These are phyloP conservation scores for Peronospora destructor DNA, from an alignment of 352 stramenopile genomes.

Conservation along the genomic window DNA sequence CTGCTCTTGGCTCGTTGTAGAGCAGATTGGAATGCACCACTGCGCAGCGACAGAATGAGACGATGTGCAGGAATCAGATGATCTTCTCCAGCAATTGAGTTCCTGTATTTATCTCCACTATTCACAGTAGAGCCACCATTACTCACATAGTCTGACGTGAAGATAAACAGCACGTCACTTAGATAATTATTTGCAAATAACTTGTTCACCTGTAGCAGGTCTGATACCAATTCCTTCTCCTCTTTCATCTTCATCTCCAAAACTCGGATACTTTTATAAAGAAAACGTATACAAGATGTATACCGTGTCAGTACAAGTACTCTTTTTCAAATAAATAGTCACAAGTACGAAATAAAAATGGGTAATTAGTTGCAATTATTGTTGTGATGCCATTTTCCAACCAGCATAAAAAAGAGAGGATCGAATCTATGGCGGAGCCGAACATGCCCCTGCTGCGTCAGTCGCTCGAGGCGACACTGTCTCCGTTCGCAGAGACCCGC, in stretches of 20 bases:
- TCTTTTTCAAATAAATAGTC: not conserved
- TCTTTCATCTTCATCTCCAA: constrained; percentile 1
- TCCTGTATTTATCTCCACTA: constrained; percentile 8
- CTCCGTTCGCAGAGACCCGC: constrained; percentile 57
- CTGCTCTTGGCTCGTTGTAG: constrained; percentile 63
- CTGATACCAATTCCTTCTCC: constrained; percentile 31
- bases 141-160: constrained; percentile 33
- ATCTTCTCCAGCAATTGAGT: constrained; percentile 7
- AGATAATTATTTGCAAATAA: constrained; percentile 69
- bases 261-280: not conserved
- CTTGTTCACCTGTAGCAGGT: constrained; percentile 46
- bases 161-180: constrained; percentile 77
- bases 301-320: not conserved
- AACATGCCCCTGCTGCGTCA: constrained; percentile 62
- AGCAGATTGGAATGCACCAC: constrained; percentile 60
- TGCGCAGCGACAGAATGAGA: constrained; percentile 65
- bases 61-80: constrained; percentile 71
- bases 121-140: not conserved
- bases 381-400: not conserved
- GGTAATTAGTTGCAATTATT: not conserved
- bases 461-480: constrained; percentile 75
- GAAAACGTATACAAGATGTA: not conserved
- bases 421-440: constrained; percentile 45
- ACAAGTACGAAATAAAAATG: not conserved
- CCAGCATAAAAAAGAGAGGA: not conserved